A percentile compares a stretch with the other conserved stretches of the same genome.
Conservation (phyloP, 2,329 filamentous ascomycete genomes). For the Xylariomycetidae sp. region DNA sequence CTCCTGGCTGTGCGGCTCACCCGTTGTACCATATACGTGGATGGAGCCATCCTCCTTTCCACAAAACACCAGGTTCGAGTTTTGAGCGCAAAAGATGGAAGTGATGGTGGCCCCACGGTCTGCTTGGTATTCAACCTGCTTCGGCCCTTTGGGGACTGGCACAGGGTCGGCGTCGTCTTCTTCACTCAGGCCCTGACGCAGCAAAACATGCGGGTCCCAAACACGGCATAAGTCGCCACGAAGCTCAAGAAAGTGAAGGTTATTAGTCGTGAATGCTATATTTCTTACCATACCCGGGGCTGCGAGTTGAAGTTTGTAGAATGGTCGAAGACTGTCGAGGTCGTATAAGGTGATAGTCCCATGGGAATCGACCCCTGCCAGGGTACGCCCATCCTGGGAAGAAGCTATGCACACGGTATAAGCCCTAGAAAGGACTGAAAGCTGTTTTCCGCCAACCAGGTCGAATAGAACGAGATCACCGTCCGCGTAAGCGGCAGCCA, state of each 20-base stretch:
- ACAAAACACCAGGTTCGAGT: constrained; percentile 9
- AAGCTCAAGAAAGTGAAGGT: constrained; percentile 17
- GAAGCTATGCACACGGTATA: constrained; percentile 17
- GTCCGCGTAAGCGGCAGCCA: constrained; percentile 23
- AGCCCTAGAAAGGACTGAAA: neutral
- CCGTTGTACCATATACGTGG: constrained; percentile 11
- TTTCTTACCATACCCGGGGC: constrained; percentile 1
- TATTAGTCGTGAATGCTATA: constrained; percentile 16
- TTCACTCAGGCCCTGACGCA: constrained; percentile 11
- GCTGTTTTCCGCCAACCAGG: constrained; percentile 6
- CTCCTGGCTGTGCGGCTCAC: constrained; percentile 6
- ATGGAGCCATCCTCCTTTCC: constrained; percentile 17
- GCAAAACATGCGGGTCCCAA: constrained; percentile 20
- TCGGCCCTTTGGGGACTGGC: no score
- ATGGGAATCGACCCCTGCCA: constrained; percentile 18
- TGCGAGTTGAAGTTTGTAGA: constrained; percentile 13
- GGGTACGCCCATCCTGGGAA: constrained; percentile 24
- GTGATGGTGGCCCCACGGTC: constrained; percentile 10
- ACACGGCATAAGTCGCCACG: constrained; percentile 15
- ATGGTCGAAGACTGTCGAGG: constrained; percentile 15
- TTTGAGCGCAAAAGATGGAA: constrained; percentile 8
- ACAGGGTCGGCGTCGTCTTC: no score
- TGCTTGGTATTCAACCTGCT: no score
- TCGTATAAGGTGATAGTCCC: constrained; percentile 25
- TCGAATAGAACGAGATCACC: constrained; percentile 25